Percentiles rank a stretch among this genome's conserved stretches.
Conservation (phyloP, 257 asterid species). For the Ophiorrhiza pumila region DNA sequence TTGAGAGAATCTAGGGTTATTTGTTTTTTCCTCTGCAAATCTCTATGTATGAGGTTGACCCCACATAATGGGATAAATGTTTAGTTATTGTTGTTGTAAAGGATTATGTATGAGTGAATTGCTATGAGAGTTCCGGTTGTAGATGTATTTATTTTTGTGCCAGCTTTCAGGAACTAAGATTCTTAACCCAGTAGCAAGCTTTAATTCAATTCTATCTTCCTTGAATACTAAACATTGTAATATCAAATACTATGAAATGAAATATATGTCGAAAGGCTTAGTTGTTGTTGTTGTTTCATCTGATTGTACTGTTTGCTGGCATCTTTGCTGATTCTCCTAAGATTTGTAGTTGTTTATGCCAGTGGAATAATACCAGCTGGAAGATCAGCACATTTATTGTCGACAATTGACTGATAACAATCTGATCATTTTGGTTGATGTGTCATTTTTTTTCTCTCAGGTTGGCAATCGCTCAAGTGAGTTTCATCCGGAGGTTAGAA, state of each 20-base stretch:
- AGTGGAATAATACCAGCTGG: background rate
- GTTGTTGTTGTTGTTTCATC: background rate
- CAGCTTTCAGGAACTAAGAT: background rate
- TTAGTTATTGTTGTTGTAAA: background rate
- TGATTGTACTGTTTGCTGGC: background rate
- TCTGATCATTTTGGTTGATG: background rate
- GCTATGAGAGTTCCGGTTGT: background rate
- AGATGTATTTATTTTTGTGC: background rate
- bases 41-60: too few species aligned
- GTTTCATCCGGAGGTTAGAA: constrained; percentile 94
- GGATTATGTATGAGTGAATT: background rate
- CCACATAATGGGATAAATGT: too few species aligned
- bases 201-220: background rate
- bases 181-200: background rate
- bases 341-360: background rate
- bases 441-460: constrained; percentile 42
- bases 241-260: background rate
- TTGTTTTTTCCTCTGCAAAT: too few species aligned
- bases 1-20: too few species aligned
- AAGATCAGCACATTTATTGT: background rate
- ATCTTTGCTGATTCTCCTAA: background rate
- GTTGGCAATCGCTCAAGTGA: constrained; percentile 99
- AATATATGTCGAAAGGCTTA: background rate
- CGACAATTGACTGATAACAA: background rate
- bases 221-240: background rate